Evolutionary conservation across 1,284 basidiomycete genomes (phyloP).

Genomic region (Leucoagaricus sp.): DNA sequence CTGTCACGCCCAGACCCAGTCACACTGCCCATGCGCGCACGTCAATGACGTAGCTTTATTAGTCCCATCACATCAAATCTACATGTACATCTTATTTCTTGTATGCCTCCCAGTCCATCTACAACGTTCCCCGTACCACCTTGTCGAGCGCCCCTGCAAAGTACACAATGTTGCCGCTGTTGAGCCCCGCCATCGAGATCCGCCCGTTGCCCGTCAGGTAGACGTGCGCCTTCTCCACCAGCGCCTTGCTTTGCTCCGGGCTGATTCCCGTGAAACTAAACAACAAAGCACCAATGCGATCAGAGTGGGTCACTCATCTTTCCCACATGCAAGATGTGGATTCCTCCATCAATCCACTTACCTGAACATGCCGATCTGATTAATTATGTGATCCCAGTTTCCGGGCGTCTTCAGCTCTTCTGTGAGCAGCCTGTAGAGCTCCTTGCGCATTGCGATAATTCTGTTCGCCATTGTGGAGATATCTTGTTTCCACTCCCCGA

Average conservation of each 20-base stretch:
- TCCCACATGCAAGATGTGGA: constrained; percentile 6
- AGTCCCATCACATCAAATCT: not conserved
- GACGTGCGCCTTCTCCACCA: constrained; percentile 82
- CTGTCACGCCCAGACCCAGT: constrained; percentile 14
- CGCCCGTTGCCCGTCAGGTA: constrained; percentile 88
- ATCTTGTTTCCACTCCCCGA: constrained; percentile 88
- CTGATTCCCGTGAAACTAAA: constrained; percentile 79
- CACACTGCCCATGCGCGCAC: constrained; percentile 17
- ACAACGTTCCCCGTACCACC: constrained; percentile 61
- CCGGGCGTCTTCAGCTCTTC: constrained; percentile 90
- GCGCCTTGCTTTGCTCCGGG: constrained; percentile 65
- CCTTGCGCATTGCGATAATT: constrained; percentile 88
- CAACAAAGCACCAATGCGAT: constrained; percentile 15
- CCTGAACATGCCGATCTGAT: constrained; percentile 95
- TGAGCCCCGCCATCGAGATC: constrained; percentile 78
- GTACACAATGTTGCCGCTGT: constrained; percentile 65
- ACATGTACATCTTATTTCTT: not conserved
- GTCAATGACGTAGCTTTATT: constrained; percentile 22
- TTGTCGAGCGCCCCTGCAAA: constrained; percentile 78
- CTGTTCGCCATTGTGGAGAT: constrained; percentile 91
- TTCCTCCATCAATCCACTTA: constrained; percentile 34
- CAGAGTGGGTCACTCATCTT: constrained; percentile 1
- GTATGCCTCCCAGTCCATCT: constrained; percentile 22
- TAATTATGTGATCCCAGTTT: constrained; percentile 87
- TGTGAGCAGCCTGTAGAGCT: constrained; percentile 78